These are phyloP conservation scores for Pichia kluyveri DNA, from an alignment of 805 yeast genomes.

Conservation along the genomic window DNA sequence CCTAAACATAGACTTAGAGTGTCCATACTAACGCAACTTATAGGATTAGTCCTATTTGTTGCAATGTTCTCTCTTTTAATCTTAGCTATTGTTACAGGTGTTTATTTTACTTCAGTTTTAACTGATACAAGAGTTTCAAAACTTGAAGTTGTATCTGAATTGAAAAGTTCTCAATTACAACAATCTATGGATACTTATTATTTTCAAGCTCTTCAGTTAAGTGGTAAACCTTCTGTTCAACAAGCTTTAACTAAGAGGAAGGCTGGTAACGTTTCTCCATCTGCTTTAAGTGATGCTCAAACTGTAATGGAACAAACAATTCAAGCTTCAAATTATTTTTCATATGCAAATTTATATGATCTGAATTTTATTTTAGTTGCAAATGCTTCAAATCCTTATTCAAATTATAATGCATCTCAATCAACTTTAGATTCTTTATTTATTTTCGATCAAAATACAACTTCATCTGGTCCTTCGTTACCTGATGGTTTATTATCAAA, in stretches of 20 bases:
- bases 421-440: conserved; percentile 35
- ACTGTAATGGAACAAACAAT: conserved; percentile 51
- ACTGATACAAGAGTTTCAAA: conserved; percentile 59
- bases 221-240: conserved; percentile 53
- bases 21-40: conserved; percentile 70
- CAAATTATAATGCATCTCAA: conserved; percentile 24
- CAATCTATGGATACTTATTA: conserved; percentile 57
- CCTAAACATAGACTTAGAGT: conserved; percentile 31
- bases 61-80: conserved; percentile 63
- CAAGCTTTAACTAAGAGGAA: conserved; percentile 50
- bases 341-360: conserved; percentile 62
- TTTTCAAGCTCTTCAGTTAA: conserved; percentile 60
- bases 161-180: conserved; percentile 70
- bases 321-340: conserved; percentile 52
- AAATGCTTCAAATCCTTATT: conserved; percentile 28
- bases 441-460: conserved; percentile 14
- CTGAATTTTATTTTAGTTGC: conserved; percentile 41
- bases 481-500: conserved; percentile 35
- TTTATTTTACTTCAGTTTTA: conserved; percentile 60
- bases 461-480: conserved; percentile 16
- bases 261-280: conserved; percentile 60
- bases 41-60: conserved; percentile 58
- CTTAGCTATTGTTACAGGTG: conserved; percentile 66
- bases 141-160: conserved; percentile 66
- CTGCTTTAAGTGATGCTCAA: conserved; percentile 37